phyloP scores from a whole-genome alignment of 257 asterid species.

The Scutellaria galericulata region DNA sequence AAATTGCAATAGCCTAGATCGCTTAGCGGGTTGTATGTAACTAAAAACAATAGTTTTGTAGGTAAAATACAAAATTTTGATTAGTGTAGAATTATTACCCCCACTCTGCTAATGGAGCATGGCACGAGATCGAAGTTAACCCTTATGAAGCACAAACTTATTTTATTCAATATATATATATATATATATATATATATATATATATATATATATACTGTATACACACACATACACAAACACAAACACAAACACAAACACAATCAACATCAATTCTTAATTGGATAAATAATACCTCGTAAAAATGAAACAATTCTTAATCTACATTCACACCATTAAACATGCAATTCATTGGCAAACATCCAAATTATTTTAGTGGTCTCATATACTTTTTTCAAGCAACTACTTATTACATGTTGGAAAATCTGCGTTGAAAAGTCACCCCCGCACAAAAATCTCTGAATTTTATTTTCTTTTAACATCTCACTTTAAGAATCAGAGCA shows the following conservation, averaged over 20 bases:
- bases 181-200: no score
- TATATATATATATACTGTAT: no score
- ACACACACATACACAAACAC: not conserved
- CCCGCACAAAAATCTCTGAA: not conserved
- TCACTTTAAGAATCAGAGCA: constrained; percentile 10
- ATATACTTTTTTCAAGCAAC: not conserved
- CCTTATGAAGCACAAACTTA: no score
- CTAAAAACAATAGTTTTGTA: no score
- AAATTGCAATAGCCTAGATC: no score
- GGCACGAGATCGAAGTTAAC: no score
- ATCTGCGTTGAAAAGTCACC: constrained; percentile 31
- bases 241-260: not conserved
- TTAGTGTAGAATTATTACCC: no score
- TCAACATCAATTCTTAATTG: constrained; percentile 36
- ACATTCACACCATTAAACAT: constrained; percentile 29
- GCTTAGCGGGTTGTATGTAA: no score
- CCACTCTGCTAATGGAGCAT: no score
- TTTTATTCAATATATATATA: no score
- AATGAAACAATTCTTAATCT: constrained; percentile 15
- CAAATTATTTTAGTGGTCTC: constrained; percentile 6
- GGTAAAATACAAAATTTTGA: no score
- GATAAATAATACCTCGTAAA: no score
- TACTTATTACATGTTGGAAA: constrained; percentile 1
- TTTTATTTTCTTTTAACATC: not conserved
- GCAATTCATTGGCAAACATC: constrained; percentile 26